Conservation (phyloP, 2,329 filamentous ascomycete species). For the Fusarium solani-melongenae region DNA sequence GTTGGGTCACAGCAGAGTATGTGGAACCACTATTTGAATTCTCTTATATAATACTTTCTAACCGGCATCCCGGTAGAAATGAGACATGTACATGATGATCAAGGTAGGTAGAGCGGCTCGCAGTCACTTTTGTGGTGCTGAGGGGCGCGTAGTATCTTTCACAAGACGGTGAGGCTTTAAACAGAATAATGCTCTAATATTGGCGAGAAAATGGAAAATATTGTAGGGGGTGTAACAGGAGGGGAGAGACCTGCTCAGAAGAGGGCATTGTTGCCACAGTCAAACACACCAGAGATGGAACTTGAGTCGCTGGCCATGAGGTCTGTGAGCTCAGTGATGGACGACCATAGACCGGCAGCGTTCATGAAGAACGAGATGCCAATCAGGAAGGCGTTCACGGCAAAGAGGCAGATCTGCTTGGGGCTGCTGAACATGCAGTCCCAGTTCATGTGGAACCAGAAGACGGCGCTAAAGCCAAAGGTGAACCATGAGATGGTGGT, state of each 20-base stretch:
- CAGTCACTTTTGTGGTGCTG: slow-evolving; percentile 9
- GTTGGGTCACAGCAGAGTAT: slow-evolving; percentile 17
- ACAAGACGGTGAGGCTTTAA: slow-evolving; percentile 18
- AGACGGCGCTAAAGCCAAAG: slow-evolving; percentile 50
- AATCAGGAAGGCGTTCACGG: slow-evolving; percentile 47
- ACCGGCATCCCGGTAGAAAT: slow-evolving; percentile 18
- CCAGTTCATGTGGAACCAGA: slow-evolving; percentile 53
- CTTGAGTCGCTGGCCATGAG: slow-evolving; percentile 44
- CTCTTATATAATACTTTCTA: slow-evolving; percentile 45
- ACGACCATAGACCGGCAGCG: slow-evolving; percentile 49
- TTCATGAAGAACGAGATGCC: slow-evolving; percentile 50
- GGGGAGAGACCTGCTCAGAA: slow-evolving; percentile 40
- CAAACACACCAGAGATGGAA: slow-evolving; percentile 46
- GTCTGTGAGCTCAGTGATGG: slow-evolving; percentile 46
- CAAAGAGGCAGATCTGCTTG: slow-evolving; percentile 45
- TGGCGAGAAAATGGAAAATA: slow-evolving; percentile 19
- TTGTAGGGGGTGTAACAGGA: slow-evolving; percentile 10
- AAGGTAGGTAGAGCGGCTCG: slow-evolving; percentile 29
- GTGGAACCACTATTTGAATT: slow-evolving; percentile 42
- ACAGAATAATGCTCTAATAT: slow-evolving; percentile 22
- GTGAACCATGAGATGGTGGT: slow-evolving; percentile 52
- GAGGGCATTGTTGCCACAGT: slow-evolving; percentile 49
- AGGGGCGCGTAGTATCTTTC: slow-evolving; percentile 22
- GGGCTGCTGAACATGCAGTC: slow-evolving; percentile 42
- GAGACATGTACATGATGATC: slow-evolving; percentile 38